Base-by-base conservation (phyloP, 176 grass and related monocot species). In the Eleusine indica region DNA sequence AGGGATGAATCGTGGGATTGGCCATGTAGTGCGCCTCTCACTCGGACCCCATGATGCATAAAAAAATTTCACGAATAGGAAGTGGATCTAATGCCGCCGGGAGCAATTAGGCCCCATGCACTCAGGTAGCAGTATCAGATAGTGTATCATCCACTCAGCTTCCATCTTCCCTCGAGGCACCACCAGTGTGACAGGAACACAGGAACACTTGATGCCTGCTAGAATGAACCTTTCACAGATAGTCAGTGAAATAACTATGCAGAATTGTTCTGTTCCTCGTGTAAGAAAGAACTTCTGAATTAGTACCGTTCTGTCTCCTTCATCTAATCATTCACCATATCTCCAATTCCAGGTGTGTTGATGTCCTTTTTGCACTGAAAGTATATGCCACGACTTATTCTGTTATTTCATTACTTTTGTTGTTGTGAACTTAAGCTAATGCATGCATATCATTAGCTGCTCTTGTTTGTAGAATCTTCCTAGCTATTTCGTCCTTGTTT, bases 11-110 rank as follows among this genome's bases (percentile, higher is more conserved):
- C 10, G 79, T 49, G 7, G n/a, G 32, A 57, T 81, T 73, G 2
- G 42, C 17, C 21, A 9, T 4, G 4, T 29, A 68, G 72, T 75
- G 71, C 62, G 82, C 11, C 17, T 22, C 53, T 51, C 74, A 40
- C 41, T 60, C 49, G 74, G 53, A 79, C 19, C 75, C 62, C 67
- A 79, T 8, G 53, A 40, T 41, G 67, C 43, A 40, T 52, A 76
- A 68, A 71, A 49, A 17, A 17, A n/a, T 48, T 37, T n/a, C 49
- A 14, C 48, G 7, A 85, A 15, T 32, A 75, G 43, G 44, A 41
- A 66, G 14, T 85, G 83, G 74, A 78, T 78, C 39, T 21, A 40
- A 85, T 70, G 40, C 65, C 30, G 73, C 48, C 21, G 48, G 73
- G 73, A 44, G 65, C 17, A 40, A 60, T 28, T 69, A 69, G 74